Percentiles rank a stretch among this genome's conserved stretches.
Evolutionary conservation across 2,329 filamentous ascomycete species (phyloP).

Genomic region (Aureobasidium vineae): DNA sequence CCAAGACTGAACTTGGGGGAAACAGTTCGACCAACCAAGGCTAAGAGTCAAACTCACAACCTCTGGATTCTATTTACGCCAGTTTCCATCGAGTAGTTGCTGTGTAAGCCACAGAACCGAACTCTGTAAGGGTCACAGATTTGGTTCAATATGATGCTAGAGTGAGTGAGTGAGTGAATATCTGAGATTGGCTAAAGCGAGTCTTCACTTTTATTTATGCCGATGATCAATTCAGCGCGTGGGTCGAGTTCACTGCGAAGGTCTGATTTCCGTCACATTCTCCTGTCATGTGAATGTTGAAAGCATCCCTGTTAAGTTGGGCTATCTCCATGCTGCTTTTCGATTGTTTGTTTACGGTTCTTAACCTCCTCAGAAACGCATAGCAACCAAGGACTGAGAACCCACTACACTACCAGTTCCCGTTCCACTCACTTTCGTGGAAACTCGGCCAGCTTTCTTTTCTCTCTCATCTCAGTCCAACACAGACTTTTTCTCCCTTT

Average conservation of each 20-base stretch:
- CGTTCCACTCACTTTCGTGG: background rate
- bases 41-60: background rate
- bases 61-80: background rate
- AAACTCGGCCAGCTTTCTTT: background rate
- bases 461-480: too few relatives aligned
- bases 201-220: background rate
- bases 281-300: background rate
- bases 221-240: background rate
- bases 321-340: background rate
- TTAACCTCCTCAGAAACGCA: background rate
- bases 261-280: too few relatives aligned
- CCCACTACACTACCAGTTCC: background rate
- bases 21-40: slow-evolving; percentile 7
- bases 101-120: background rate
- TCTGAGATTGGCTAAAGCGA: background rate
- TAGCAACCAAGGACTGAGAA: background rate
- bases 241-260: too few relatives aligned
- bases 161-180: too few relatives aligned
- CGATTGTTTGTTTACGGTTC: background rate
- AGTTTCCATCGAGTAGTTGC: background rate
- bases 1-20: background rate
- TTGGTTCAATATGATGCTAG: background rate
- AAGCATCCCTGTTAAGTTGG: background rate
- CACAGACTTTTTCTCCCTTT: background rate
- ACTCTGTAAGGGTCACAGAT: background rate